Base-by-base conservation (phyloP, 2,329 filamentous ascomycete genomes). In the Diaporthe amygdali region DNA sequence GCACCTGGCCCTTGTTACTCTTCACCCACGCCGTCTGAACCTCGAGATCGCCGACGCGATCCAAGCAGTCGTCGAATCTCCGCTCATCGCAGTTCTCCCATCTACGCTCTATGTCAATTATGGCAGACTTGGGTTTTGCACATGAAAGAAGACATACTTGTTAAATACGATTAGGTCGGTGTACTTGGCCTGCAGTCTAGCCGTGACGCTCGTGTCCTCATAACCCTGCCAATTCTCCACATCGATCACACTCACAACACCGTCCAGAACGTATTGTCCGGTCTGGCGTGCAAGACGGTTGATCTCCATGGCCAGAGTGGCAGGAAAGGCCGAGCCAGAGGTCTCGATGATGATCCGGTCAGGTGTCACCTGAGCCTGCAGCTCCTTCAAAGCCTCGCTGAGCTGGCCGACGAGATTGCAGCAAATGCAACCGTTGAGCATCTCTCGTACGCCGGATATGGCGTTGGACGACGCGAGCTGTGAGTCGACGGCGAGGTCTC, bases 371-470 rank as follows among this genome's bases (percentile, higher is more conserved):
- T 80, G 81, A 30, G 84, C 81, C 64, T 89, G 88, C 49, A 99
- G 90, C 78, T 96, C 91, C 52, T 88, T 84, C 22, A 99, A 90
- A 1, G 96, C 95, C 59, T 93, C 91, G 72, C 90, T 90, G 9
- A 99, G 90, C 81, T 97, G 94, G 20, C 96, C 96, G 72, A 99
- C 96, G 32, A 98, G 92, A 80, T 98, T 98, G 85, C 96, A 99
- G 89, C 96, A 99, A 82, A 99, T 98, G 84, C 96, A 98, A 75
- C 96, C 96, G 81, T 97, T 97, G 68, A 99, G 91, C 1, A 99
- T 88, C 82, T 99, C 96, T 77, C 93, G 93, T 5, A 97, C 95
- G 69, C 95, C 96, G 0, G 94, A 92, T 76, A 99, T 95, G 74
- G 95, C 91, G 63, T 90, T 90, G 17, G 93, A 93, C 0, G 93